phyloP scores from a whole-genome alignment of 768 basidiomycete species.

The Psilocybe cubensis region DNA sequence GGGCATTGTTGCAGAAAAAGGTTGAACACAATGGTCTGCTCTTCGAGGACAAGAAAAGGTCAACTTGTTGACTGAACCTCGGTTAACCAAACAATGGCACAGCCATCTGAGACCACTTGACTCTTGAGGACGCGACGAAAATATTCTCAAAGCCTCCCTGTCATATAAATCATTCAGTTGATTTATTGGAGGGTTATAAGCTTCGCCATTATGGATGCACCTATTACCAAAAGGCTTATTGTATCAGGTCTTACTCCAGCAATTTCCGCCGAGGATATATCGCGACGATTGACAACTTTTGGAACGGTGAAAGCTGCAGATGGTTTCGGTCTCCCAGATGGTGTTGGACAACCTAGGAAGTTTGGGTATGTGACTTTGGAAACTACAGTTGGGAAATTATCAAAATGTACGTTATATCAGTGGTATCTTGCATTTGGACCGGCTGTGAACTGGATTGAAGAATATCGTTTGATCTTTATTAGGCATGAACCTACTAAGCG shows the following conservation, averaged over 20 bases:
- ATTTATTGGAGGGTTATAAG: no score
- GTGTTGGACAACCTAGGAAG: slow-evolving; percentile 65
- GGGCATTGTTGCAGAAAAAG: slow-evolving; percentile 33
- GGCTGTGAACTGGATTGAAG: slow-evolving; percentile 5
- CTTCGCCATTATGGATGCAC: slow-evolving; percentile 19
- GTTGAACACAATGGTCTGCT: neutral
- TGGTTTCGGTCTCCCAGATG: slow-evolving; percentile 69
- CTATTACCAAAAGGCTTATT: slow-evolving; percentile 64
- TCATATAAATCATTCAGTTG: no score
- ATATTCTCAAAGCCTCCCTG: no score
- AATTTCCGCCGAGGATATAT: slow-evolving; percentile 60
- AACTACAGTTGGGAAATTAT: slow-evolving; percentile 58
- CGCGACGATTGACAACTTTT: slow-evolving; percentile 61
- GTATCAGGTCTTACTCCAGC: slow-evolving; percentile 77
- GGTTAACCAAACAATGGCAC: slow-evolving; percentile 10
- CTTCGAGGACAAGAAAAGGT: slow-evolving; percentile 1
- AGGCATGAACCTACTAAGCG: slow-evolving; percentile 80
- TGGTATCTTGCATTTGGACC: neutral
- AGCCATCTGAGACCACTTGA: slow-evolving; percentile 15
- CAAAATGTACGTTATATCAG: slow-evolving; percentile 58
- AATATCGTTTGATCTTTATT: neutral
- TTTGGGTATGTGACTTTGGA: slow-evolving; percentile 79
- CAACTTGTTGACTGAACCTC: slow-evolving; percentile 1
- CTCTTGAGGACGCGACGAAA: no score
- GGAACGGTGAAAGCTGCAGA: slow-evolving; percentile 72